Percentiles rank a stretch among this genome's conserved stretches.
Conservation (phyloP, 2,329 filamentous ascomycete genomes). For the Aspergillus costaricaensis region DNA sequence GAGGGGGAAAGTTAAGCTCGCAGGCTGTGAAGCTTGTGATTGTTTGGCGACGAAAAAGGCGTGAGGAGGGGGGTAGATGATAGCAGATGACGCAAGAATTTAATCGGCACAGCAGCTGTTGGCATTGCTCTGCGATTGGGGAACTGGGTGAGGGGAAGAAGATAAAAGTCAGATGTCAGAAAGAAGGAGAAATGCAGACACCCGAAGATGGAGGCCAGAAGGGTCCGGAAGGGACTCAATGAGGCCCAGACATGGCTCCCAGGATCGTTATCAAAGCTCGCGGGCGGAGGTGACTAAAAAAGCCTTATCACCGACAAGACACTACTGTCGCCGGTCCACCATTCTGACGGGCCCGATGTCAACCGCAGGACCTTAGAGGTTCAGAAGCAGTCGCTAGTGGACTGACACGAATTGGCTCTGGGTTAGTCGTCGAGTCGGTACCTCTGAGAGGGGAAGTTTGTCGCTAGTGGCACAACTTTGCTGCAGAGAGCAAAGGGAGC, state of each 20-base stretch:
- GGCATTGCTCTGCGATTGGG: slow-evolving; percentile 15
- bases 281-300: slow-evolving; percentile 9
- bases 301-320: slow-evolving; percentile 8
- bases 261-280: slow-evolving; percentile 6
- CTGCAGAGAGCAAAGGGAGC: not conserved
- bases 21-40: not conserved
- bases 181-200: not conserved
- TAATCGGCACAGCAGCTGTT: slow-evolving; percentile 11
- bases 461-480: not conserved
- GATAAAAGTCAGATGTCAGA: not conserved
- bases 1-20: slow-evolving; percentile 1
- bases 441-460: not conserved
- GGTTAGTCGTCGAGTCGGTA: not conserved
- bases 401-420: not conserved
- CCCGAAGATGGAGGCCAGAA: not conserved
- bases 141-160: slow-evolving; percentile 4
- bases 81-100: slow-evolving; percentile 24
- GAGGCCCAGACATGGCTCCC: not conserved
- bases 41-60: not conserved
- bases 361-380: not conserved
- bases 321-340: slow-evolving; percentile 9
- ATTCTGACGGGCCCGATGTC: not conserved
- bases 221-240: not conserved
- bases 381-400: not conserved
- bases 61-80: slow-evolving; percentile 6